Percentiles rank a stretch among this genome's conserved stretches.
phyloP scores from a whole-genome alignment of 2,329 filamentous ascomycete genomes.

The Pseudogymnoascus sp. region DNA sequence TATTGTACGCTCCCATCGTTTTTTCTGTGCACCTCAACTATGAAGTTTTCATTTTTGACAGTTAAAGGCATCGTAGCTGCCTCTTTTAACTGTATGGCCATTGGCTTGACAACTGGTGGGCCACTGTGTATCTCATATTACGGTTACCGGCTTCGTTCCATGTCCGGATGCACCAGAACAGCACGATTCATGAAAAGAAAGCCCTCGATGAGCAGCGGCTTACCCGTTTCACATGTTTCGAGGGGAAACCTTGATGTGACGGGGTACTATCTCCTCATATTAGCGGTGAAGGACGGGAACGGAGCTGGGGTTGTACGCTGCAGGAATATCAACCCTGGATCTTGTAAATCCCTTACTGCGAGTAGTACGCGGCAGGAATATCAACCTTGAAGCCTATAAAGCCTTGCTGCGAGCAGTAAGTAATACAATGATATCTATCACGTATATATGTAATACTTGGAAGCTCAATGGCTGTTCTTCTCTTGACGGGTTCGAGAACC shows the following conservation, averaged over 20 bases:
- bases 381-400: background rate
- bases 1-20: background rate
- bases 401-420: background rate
- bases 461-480: background rate
- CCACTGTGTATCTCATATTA: background rate
- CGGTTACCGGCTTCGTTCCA: background rate
- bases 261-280: conserved; percentile 1
- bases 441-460: background rate
- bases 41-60: background rate
- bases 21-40: background rate
- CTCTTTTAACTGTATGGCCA: background rate
- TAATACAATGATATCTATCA: background rate
- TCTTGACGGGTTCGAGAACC: background rate
- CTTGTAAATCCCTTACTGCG: background rate
- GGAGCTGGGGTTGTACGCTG: conserved; percentile 1
- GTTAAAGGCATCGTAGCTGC: background rate
- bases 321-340: background rate
- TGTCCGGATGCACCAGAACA: background rate
- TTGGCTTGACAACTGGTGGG: conserved; percentile 1
- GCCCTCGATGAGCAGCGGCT: background rate
- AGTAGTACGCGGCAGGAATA: background rate
- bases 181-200: background rate
- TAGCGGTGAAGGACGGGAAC: background rate
- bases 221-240: background rate
- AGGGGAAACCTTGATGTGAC: background rate